Evolutionary conservation across 78 protist genomes (phyloP), one percentile per base, ranked within the genome.

Genomic region (Mastigamoeba balamuthi): DNA sequence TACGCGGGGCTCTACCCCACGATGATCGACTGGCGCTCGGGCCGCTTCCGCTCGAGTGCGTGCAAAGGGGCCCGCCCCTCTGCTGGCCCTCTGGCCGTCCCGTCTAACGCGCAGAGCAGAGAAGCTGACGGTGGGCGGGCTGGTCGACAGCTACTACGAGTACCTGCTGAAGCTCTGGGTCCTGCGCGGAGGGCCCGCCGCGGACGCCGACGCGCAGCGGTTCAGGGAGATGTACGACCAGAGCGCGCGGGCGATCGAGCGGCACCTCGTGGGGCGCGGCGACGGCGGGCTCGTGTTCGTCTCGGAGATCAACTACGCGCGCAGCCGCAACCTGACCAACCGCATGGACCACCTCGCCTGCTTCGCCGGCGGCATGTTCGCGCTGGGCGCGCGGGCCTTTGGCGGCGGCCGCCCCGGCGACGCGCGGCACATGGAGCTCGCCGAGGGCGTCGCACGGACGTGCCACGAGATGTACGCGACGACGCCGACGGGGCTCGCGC

Each of bases 61-160:
- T n/a, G n/a, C n/a, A n/a, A n/a, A n/a, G n/a, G n/a, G n/a, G n/a
- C n/a, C n/a, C n/a, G n/a, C n/a, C n/a, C n/a, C n/a, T n/a, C n/a
- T n/a, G n/a, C n/a, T n/a, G n/a, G n/a, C n/a, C n/a, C n/a, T n/a
- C n/a, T n/a, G n/a, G n/a, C n/a, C n/a, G n/a, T n/a, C n/a, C n/a
- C n/a, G n/a, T n/a, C n/a, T n/a, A n/a, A n/a, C n/a, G n/a, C n/a
- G n/a, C n/a, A n/a, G n/a, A n/a, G 17, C 1, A 25, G 75, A 1
- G 8, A 69, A 40, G 17, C 10, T 86, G 36, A 72, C 87, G 1
- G 0, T 83, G 33, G 87, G 87, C 6, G 91, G 82, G 0, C 71
- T 83, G 28, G 86, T 67, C 6, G 91, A 86, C 69, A 25, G 48
- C 10, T 86, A 66, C 69, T 86, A 77, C 72, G 91, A 86, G 64